phyloP scores from a whole-genome alignment of 1,284 basidiomycete species.

The Exobasidium rhododendri region DNA sequence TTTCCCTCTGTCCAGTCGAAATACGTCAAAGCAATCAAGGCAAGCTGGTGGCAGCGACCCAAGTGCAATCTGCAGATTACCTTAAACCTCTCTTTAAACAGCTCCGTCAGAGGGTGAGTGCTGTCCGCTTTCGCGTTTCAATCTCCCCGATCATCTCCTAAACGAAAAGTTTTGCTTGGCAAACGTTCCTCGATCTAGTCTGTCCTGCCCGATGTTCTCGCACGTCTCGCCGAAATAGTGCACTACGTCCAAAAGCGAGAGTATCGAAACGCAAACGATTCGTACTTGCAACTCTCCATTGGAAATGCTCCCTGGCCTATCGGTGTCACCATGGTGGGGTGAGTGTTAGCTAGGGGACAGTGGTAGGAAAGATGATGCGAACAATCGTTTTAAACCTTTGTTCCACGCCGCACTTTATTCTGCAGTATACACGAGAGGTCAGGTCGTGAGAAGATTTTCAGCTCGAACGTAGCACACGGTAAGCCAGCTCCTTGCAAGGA shows the following conservation, averaged over 20 bases:
- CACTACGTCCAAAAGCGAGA: slow-evolving; percentile 91
- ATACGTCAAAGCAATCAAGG: slow-evolving; percentile 85
- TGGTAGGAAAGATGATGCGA: too few relatives aligned
- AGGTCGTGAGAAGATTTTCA: slow-evolving; percentile 92
- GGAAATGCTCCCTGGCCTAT: slow-evolving; percentile 99
- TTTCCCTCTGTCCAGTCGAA: slow-evolving; percentile 24
- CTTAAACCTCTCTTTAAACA: slow-evolving; percentile 93
- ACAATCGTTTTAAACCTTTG: too few relatives aligned
- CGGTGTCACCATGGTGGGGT: slow-evolving; percentile 91
- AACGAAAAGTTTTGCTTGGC: background rate
- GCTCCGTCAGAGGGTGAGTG: slow-evolving; percentile 75
- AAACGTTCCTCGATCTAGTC: slow-evolving; percentile 59
- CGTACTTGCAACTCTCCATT: slow-evolving; percentile 91
- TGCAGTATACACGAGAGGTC: slow-evolving; percentile 88
- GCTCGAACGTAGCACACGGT: slow-evolving; percentile 86
- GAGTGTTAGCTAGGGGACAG: slow-evolving; percentile 63
- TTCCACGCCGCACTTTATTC: too few relatives aligned
- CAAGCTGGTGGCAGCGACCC: slow-evolving; percentile 88
- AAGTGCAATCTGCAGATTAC: slow-evolving; percentile 92
- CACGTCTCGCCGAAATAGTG: slow-evolving; percentile 87
- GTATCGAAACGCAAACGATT: slow-evolving; percentile 92
- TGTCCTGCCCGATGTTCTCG: slow-evolving; percentile 78
- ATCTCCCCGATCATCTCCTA: background rate
- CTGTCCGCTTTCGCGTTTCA: too few relatives aligned
- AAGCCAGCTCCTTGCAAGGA: slow-evolving; percentile 16